phyloP scores from a whole-genome alignment of 805 yeast genomes.

The Danielia oregonensis region DNA sequence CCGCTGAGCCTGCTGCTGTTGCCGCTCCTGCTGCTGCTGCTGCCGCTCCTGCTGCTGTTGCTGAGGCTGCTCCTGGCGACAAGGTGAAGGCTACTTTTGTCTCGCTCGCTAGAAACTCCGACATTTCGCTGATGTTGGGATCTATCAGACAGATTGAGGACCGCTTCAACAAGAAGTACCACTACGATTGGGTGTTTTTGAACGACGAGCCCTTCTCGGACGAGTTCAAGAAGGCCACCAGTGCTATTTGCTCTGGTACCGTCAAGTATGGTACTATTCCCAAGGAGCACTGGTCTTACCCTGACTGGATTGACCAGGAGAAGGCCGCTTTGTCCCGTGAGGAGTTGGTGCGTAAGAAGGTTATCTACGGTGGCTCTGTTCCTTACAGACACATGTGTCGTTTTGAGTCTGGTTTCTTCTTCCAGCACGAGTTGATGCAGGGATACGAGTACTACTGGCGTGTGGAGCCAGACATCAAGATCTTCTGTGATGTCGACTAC shows the following conservation, averaged over 20 bases:
- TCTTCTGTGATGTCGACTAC: conserved; percentile 78
- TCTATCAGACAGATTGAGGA: conserved; percentile 83
- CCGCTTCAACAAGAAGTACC: conserved; percentile 73
- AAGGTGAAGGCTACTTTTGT: conserved; percentile 77
- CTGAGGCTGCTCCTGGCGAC: conserved; percentile 4
- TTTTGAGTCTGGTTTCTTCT: conserved; percentile 86
- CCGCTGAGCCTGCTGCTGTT: conserved; percentile 1
- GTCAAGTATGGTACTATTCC: conserved; percentile 79
- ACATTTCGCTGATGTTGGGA: conserved; percentile 54
- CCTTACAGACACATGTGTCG: conserved; percentile 93
- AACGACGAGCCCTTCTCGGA: conserved; percentile 84
- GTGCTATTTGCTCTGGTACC: conserved; percentile 68
- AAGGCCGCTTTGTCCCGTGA: conserved; percentile 65
- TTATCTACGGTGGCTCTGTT: conserved; percentile 72
- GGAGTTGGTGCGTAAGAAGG: conserved; percentile 49
- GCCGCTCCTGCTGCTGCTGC: conserved; percentile 10
- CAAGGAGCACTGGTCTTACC: conserved; percentile 84
- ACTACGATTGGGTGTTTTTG: conserved; percentile 94
- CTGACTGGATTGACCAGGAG: conserved; percentile 73
- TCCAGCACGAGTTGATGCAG: conserved; percentile 66
- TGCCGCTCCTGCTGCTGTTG: conserved; percentile 3
- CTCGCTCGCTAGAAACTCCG: conserved; percentile 74
- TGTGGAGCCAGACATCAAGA: conserved; percentile 81
- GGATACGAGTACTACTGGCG: conserved; percentile 94
- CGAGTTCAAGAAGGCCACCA: conserved; percentile 69